These are phyloP conservation scores for Pseudozyma sp. DNA, from an alignment of 1,284 basidiomycete genomes.

Conservation along the genomic window DNA sequence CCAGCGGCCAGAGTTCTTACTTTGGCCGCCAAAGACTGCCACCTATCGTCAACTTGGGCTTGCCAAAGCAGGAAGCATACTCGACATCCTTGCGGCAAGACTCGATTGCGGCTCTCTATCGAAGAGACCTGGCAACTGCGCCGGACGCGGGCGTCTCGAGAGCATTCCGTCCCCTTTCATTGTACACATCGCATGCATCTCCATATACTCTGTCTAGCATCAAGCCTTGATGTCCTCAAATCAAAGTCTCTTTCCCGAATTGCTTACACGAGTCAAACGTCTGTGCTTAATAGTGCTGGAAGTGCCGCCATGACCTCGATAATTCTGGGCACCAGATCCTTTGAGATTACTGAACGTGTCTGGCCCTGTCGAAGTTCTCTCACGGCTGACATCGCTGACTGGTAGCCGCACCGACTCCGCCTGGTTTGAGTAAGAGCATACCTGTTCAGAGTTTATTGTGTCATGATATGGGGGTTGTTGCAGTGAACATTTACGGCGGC, in stretches of 20 bases:
- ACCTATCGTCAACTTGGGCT: slow-evolving; percentile 19
- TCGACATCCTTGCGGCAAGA: slow-evolving; percentile 8
- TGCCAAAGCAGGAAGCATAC: slow-evolving; percentile 19
- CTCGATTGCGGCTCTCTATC: slow-evolving; percentile 23
- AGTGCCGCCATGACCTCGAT: background rate
- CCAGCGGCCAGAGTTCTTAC: background rate
- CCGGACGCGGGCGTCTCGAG: slow-evolving; percentile 2
- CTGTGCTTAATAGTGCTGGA: background rate
- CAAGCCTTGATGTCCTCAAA: slow-evolving; percentile 2
- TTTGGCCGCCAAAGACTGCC: slow-evolving; percentile 20
- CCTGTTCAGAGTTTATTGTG: too few relatives aligned
- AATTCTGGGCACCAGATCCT: too few relatives aligned
- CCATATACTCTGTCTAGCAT: slow-evolving; percentile 5
- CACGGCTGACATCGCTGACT: too few relatives aligned
- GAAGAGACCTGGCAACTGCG: slow-evolving; percentile 8
- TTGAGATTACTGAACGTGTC: too few relatives aligned
- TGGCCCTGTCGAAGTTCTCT: too few relatives aligned
- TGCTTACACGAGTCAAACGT: too few relatives aligned
- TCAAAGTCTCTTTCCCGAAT: background rate
- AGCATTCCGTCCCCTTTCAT: slow-evolving; percentile 27
- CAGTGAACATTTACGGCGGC: too few relatives aligned
- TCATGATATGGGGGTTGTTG: too few relatives aligned
- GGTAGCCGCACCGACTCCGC: too few relatives aligned
- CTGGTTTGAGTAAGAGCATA: too few relatives aligned
- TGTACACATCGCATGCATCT: slow-evolving; percentile 29